Evolutionary conservation across 352 stramenopile species (phyloP).

Genomic region (Aphanomyces euteiches): DNA sequence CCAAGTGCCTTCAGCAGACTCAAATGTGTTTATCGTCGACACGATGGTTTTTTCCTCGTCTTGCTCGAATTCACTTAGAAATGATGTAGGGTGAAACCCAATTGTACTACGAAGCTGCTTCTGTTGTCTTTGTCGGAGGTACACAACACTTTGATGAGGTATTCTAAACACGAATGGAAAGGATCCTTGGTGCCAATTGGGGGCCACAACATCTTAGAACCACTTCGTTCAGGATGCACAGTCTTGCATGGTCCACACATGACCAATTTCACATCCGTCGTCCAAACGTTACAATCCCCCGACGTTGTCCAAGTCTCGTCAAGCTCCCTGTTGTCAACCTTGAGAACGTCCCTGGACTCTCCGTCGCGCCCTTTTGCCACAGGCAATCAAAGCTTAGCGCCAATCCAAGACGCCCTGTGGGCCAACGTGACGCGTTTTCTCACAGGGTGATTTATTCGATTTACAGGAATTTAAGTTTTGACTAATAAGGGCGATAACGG

Average conservation of each 20-base stretch:
- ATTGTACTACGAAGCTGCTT: conserved; percentile 47
- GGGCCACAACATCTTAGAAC: conserved; percentile 75
- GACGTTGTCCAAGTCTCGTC: conserved; percentile 6
- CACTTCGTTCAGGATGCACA: conserved; percentile 49
- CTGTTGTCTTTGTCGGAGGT: conserved; percentile 66
- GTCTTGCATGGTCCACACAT: conserved; percentile 66
- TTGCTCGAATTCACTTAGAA: background rate
- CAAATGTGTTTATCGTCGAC: conserved; percentile 63
- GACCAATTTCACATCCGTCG: conserved; percentile 63
- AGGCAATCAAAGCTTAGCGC: background rate
- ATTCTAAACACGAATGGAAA: conserved; percentile 11
- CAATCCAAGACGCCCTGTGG: conserved; percentile 19
- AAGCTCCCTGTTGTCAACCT: background rate
- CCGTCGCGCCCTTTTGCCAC: background rate
- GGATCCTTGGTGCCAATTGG: conserved; percentile 56
- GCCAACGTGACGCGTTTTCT: background rate
- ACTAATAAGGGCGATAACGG: conserved; percentile 81
- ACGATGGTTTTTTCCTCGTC: conserved; percentile 42
- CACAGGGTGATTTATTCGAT: conserved; percentile 17
- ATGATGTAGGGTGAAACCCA: conserved; percentile 52
- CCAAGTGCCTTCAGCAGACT: conserved; percentile 33
- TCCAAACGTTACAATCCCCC: conserved; percentile 36
- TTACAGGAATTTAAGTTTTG: background rate
- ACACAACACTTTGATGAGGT: background rate
- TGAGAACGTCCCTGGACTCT: background rate